These are phyloP conservation scores for Dryadomyces sulphureus DNA, from an alignment of 2,329 filamentous ascomycete genomes.

Conservation along the genomic window DNA sequence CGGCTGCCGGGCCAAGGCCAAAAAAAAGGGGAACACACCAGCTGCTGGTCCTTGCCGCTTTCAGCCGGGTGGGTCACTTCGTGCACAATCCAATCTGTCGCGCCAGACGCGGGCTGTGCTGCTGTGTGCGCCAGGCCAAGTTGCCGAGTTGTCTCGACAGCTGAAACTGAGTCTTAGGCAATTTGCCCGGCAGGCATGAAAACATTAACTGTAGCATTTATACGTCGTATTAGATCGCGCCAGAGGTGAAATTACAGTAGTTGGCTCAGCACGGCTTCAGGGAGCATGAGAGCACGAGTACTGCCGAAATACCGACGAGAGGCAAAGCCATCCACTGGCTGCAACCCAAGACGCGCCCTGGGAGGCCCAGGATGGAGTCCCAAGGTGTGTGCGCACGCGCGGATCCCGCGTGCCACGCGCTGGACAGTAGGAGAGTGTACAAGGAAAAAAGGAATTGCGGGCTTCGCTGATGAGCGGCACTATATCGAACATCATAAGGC, in stretches of 20 bases:
- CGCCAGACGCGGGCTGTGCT: not conserved
- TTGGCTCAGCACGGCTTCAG: no score
- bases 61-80: not conserved
- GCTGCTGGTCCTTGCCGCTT: not conserved
- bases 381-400: no score
- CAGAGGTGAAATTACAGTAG: no score
- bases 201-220: no score
- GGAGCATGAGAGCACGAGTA: no score
- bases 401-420: no score
- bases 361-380: not conserved
- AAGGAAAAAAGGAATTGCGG: not conserved
- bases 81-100: not conserved
- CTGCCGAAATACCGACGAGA: constrained; percentile 7
- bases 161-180: no score
- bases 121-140: not conserved
- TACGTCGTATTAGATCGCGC: no score
- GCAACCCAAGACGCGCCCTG: not conserved
- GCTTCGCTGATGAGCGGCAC: not conserved
- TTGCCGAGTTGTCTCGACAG: no score
- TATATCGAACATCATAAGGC: not conserved
- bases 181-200: no score
- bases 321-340: constrained; percentile 1
- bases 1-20: not conserved
- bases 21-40: not conserved
- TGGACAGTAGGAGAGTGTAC: not conserved